Base-by-base conservation (phyloP, 495 filamentous ascomycete species). In the Aspergillus sparsus region DNA sequence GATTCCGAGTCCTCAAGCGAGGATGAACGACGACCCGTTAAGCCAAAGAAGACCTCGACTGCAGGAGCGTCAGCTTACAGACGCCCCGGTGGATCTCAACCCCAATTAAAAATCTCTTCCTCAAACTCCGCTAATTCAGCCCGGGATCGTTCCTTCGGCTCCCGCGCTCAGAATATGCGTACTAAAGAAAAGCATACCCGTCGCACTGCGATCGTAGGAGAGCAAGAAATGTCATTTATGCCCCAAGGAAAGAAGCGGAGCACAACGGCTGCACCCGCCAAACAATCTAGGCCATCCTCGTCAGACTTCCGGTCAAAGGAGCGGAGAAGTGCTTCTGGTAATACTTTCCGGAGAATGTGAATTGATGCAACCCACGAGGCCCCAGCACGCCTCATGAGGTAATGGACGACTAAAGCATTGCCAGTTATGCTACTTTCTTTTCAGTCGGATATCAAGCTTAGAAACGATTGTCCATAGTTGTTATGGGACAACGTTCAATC, bases 151-250 rank as follows among this genome's bases (percentile, higher is more conserved):
- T 87, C 90, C 6, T 88, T 98, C 55, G 92, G 88, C 7, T 84
- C 89, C 0, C 84, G 91, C 33, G 80, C 81, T 1, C 78, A 83
- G 42, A 77, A 77, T 35, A 76, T 82, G 66, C 80, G 77, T 44
- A 67, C 68, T 0, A 83, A 81, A 49, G 66, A 77, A 36, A 74
- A 69, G 33, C 83, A 81, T 55, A 47, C 62, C 2, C 77, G 78
- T 27, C 73, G 71, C 4, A 77, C 79, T 42, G 83, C 84, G 16
- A 83, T 89, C 2, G 85, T 90, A 27, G 94, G 95, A 9, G 95
- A 97, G 72, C 82, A 88, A 66, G 85, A 94, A 70, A 77, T 98
- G 51, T 91, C 91, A 16, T 98, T 97, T 77, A 85, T 86, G 55
- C 90, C 90, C 16, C 77, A 80, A 41, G 80, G 75, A 42, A 87